Base-by-base conservation (phyloP, 2,329 filamentous ascomycete genomes). In the Lachnellula hyalina region DNA sequence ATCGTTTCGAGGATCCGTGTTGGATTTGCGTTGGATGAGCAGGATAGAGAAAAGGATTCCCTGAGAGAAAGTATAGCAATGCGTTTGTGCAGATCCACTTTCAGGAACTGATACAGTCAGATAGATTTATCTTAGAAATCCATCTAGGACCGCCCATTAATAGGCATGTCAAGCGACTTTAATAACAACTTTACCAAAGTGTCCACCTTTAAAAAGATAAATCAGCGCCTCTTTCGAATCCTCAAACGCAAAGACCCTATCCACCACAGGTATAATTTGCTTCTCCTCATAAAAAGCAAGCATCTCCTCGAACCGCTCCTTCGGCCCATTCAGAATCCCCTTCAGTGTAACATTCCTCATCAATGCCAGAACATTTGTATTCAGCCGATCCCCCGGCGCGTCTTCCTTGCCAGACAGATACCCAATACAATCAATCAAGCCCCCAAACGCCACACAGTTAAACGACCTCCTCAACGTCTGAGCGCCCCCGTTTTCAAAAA, bases 251-350 rank as follows among this genome's bases (percentile, higher is more conserved):
- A 81, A 81, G 3, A 74, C 71, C 60, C 67, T 71, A 61, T 77
- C 73, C 40, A 82, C 70, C 0, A 81, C 73, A 3, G 78, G 78
- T 49, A 66, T 70, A 41, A 81, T 76, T 57, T 65, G 50, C 54
- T 76, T 70, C 47, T 68, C 63, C 55, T 74, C 70, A 58, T 79
- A 78, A 46, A 77, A 76, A 34, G 47, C 53, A 38, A 76, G 59
- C 77, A 82, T 80, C 68, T 83, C 80, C 67, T 80, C 76, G 54
- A 82, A 76, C 42, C 74, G 68, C 47, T 77, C 73, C 53, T 75
- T 76, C 0, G 84, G 82, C 0, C 84, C 85, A 66, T 86, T 86
- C 28, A 86, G 63, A 6, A 87, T 78, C 0, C 85, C 75, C 63
- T 75, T 75, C 49, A 78, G 66, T 34, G 76, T 78, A 14, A 75